Percentiles rank a stretch among this genome's conserved stretches.
These are phyloP conservation scores for Oryza officinalis DNA, from an alignment of 176 grass and related monocot genomes.

Conservation along the genomic window DNA sequence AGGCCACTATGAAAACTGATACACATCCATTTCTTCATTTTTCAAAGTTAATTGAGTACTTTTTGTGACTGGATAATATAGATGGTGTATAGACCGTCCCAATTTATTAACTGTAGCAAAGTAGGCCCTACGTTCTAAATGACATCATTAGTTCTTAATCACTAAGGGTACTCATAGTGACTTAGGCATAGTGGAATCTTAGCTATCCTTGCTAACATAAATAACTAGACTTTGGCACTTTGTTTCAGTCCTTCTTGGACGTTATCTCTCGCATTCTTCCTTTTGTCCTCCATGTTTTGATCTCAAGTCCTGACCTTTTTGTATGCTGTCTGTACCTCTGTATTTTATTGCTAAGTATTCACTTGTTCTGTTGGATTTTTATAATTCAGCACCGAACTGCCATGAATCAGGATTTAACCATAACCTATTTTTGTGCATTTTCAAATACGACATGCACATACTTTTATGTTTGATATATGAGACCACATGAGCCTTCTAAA, in stretches of 20 bases:
- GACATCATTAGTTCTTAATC: neutral
- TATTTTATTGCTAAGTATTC: constrained; percentile 7
- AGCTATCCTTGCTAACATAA: constrained; percentile 33
- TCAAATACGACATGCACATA: neutral
- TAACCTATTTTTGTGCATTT: constrained; percentile 10
- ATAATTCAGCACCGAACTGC: neutral
- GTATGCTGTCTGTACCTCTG: neutral
- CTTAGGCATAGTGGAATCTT: constrained; percentile 16
- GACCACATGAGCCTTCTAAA: neutral
- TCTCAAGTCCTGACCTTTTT: constrained; percentile 28
- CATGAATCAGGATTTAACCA: neutral
- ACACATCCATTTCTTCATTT: neutral
- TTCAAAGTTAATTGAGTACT: neutral
- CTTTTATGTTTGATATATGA: neutral
- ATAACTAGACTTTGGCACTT: constrained; percentile 9
- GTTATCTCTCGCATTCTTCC: constrained; percentile 23
- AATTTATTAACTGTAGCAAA: constrained; percentile 22
- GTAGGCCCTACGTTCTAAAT: neutral
- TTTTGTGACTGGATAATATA: constrained; percentile 13
- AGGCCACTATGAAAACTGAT: constrained; percentile 12
- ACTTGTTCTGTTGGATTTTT: neutral
- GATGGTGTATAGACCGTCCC: constrained; percentile 1
- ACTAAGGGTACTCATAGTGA: neutral
- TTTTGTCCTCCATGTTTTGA: constrained; percentile 26
- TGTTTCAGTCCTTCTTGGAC: constrained; percentile 34